These are phyloP conservation scores for Ascochyta koolunga DNA, from an alignment of 2,329 filamentous ascomycete genomes.

Conservation along the genomic window DNA sequence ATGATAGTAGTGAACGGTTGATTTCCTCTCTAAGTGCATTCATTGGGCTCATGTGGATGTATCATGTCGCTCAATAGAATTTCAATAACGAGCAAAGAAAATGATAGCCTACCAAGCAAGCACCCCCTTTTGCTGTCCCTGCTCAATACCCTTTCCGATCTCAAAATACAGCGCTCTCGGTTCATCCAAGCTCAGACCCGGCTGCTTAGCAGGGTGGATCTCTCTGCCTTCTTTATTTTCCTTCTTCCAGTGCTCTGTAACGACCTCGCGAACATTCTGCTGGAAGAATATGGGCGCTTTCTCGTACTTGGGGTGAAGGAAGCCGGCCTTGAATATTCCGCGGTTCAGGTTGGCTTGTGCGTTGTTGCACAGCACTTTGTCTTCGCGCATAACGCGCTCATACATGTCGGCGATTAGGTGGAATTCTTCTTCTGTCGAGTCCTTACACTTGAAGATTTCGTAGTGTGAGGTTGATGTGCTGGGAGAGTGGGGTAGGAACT, in stretches of 20 bases:
- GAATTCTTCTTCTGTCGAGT: conserved; percentile 64
- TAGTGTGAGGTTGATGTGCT: conserved; percentile 61
- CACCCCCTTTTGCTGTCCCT: conserved; percentile 21
- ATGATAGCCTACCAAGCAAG: conserved; percentile 21
- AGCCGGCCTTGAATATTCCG: conserved; percentile 65
- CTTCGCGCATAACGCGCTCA: conserved; percentile 67
- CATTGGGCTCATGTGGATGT: neutral
- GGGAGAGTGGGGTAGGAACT: conserved; percentile 62
- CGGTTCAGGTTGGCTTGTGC: conserved; percentile 66
- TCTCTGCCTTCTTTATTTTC: conserved; percentile 25
- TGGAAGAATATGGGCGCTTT: conserved; percentile 64
- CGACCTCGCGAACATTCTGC: conserved; percentile 53
- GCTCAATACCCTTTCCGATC: conserved; percentile 1
- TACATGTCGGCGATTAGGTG: conserved; percentile 63
- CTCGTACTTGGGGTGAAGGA: conserved; percentile 65
- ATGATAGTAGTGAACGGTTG: too few species aligned
- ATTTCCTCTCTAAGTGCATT: too few species aligned
- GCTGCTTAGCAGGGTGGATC: conserved; percentile 43
- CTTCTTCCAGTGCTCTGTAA: conserved; percentile 40
- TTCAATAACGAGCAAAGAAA: too few species aligned
- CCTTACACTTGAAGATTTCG: conserved; percentile 66
- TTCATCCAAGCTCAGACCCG: conserved; percentile 56
- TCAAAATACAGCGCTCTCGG: conserved; percentile 58
- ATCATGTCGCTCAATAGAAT: neutral
- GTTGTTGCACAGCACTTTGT: conserved; percentile 65